Evolutionary conservation across 169 alveolate species (phyloP).

Genomic region (Cyclospora cayetanensis): DNA sequence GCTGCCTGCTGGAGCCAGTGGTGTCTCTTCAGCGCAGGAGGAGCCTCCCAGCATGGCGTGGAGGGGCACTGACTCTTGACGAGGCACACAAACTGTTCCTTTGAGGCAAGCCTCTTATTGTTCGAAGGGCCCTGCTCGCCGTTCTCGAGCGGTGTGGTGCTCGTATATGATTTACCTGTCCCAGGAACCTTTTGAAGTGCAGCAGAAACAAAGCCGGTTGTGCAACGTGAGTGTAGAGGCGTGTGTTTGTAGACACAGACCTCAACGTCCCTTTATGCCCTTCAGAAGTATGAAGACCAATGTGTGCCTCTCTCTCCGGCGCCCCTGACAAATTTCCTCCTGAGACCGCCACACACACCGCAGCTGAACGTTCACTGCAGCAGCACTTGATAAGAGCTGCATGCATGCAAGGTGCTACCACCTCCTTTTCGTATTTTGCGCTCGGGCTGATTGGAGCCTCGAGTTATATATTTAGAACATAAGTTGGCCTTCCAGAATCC

Average conservation of each 20-base stretch:
- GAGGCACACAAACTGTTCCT: background rate
- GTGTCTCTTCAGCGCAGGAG: slow-evolving; percentile 8
- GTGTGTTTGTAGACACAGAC: too few relatives aligned
- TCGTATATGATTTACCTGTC: background rate
- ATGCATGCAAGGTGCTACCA: background rate
- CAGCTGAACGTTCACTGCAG: background rate
- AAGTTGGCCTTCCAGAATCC: background rate
- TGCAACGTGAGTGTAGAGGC: too few relatives aligned
- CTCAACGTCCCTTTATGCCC: background rate
- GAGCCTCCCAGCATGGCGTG: background rate
- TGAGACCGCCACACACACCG: background rate
- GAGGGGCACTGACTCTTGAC: background rate
- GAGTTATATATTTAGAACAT: background rate
- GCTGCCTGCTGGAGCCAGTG: background rate
- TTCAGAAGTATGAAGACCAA: background rate
- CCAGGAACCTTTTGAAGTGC: background rate
- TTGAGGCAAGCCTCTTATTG: background rate
- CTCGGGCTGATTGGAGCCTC: background rate
- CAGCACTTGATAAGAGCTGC: background rate
- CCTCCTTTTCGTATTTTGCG: background rate
- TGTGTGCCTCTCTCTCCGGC: background rate
- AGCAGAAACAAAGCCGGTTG: background rate
- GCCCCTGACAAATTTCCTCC: too few relatives aligned
- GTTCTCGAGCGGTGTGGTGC: too few relatives aligned
- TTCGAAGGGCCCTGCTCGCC: too few relatives aligned